These are phyloP conservation scores for Zalaria sp. DNA, from an alignment of 2,329 filamentous ascomycete species.

Conservation along the genomic window DNA sequence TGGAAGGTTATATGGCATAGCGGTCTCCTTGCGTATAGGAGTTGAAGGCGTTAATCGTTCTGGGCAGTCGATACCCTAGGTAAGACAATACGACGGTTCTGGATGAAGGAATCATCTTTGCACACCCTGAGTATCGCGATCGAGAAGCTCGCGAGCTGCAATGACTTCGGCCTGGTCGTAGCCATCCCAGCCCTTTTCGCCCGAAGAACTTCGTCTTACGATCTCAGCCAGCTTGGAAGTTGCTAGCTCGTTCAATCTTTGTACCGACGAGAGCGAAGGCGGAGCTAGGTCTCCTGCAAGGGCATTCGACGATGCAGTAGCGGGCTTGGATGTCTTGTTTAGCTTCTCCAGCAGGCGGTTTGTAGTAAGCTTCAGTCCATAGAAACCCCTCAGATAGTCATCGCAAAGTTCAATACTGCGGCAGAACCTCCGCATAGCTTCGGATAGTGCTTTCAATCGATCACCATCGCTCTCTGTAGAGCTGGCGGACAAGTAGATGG, in stretches of 20 bases:
- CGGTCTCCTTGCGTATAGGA: not conserved
- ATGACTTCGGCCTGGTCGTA: constrained; percentile 59
- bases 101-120: constrained; percentile 11
- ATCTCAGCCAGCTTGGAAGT: constrained; percentile 67
- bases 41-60: no score
- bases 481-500: constrained; percentile 53
- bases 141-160: constrained; percentile 54
- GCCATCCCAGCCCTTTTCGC: constrained; percentile 55
- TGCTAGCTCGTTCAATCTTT: constrained; percentile 57
- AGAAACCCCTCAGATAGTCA: constrained; percentile 81
- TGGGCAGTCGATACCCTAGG: no score
- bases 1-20: not conserved
- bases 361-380: constrained; percentile 61
- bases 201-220: constrained; percentile 45
- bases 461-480: constrained; percentile 20
- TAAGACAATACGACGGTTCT: no score
- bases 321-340: constrained; percentile 12
- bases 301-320: constrained; percentile 15
- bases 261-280: constrained; percentile 44
- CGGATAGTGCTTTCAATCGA: constrained; percentile 41
- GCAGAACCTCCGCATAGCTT: constrained; percentile 73
- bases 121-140: constrained; percentile 30
- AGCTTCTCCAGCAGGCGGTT: constrained; percentile 3
- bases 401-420: constrained; percentile 89
- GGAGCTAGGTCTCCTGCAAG: constrained; percentile 27